Evolutionary conservation across 805 yeast species (phyloP).

Genomic region (Candida glaebosa): DNA sequence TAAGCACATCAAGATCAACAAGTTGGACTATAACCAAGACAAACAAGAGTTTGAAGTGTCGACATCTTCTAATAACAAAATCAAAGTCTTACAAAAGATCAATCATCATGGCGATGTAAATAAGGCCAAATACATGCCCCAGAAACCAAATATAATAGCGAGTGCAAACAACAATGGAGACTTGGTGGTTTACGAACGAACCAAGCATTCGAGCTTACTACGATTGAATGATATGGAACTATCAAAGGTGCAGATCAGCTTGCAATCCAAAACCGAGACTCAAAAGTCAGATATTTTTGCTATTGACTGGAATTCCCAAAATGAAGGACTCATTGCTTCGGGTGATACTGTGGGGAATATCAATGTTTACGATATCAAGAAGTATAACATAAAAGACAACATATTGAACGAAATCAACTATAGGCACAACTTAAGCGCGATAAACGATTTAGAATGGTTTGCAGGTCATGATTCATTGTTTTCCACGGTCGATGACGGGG

Average conservation of each 20-base stretch:
- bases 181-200: slow-evolving; percentile 70
- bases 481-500: slow-evolving; percentile 66
- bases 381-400: slow-evolving; percentile 17
- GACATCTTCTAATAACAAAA: slow-evolving; percentile 23
- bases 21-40: slow-evolving; percentile 33
- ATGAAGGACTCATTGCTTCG: slow-evolving; percentile 56
- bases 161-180: slow-evolving; percentile 66
- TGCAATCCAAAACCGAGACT: slow-evolving; percentile 30
- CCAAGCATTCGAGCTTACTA: slow-evolving; percentile 57
- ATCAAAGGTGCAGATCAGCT: slow-evolving; percentile 48
- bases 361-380: slow-evolving; percentile 64
- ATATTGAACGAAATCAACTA: slow-evolving; percentile 11
- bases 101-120: slow-evolving; percentile 71
- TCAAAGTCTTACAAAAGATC: slow-evolving; percentile 52
- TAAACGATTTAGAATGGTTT: slow-evolving; percentile 73
- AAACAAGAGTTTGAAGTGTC: slow-evolving; percentile 38
- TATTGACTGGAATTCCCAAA: slow-evolving; percentile 66
- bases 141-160: slow-evolving; percentile 79
- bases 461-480: slow-evolving; percentile 59
- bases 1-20: slow-evolving; percentile 34
- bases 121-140: slow-evolving; percentile 72
- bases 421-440: slow-evolving; percentile 39
- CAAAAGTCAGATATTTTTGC: slow-evolving; percentile 58
- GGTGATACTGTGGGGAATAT: slow-evolving; percentile 64
- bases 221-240: slow-evolving; percentile 24